Evolutionary conservation across 495 filamentous ascomycete genomes (phyloP), one percentile per base, ranked within the genome.

Genomic region (Penicillium crystallinum): DNA sequence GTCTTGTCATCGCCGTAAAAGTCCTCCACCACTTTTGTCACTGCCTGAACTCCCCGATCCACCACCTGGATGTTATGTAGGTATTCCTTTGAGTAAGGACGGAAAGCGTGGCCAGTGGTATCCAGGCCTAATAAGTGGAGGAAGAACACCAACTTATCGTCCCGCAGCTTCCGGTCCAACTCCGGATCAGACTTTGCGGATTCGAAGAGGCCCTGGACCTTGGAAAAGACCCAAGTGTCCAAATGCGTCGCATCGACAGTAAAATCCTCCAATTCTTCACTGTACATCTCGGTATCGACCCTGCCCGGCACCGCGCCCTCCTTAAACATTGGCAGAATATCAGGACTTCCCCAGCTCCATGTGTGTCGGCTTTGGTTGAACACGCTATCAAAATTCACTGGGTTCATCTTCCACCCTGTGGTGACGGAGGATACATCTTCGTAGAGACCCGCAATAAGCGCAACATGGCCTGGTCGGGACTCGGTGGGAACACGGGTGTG

Each of bases 321-420:
- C 64, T 95, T 82, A 63, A 99, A 99, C 95, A 99, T 99, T 10
- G 84, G 89, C 45, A 97, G 72, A 61, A 99, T 99, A 74, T 99
- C 95, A 11, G 92, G 92, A 61, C 92, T 97, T 7, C 95, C 93
- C 95, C 95, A 99, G 67, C 90, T 92, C 95, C 95, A 99, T 4
- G 95, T 97, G 71, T 97, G 95, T 25, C 87, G 75, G 63, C 91
- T 97, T 50, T 87, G 84, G 64, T 99, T 99, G 80, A 99, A 99
- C 9, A 99, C 88, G 58, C 91, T 96, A 73, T 99, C 95, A 62
- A 99, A 99, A 65, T 97, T 89, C 55, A 99, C 95, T 0, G 95
- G 93, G 64, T 99, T 99, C 61, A 97, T 70, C 69, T 97, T 97
- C 95, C 95, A 99, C 12, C 95, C 95, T 8, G 95, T 99, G 29